These are phyloP conservation scores for Sonneratia caseolaris DNA, from an alignment of 345 rosid genomes.

Conservation along the genomic window DNA sequence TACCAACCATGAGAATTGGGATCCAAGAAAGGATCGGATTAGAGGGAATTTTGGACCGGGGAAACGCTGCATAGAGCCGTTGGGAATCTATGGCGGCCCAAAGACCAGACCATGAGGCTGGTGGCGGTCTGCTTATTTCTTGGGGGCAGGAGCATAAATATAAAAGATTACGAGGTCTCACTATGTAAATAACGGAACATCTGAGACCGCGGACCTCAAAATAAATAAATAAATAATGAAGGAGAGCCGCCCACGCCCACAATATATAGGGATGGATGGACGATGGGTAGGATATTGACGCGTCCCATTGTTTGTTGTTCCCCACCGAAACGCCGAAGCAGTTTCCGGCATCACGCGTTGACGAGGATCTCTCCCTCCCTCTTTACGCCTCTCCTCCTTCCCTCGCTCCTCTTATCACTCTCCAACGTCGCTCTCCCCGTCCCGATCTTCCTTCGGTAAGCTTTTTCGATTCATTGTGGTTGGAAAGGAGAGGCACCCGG, in stretches of 20 bases:
- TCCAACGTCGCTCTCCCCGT: neutral
- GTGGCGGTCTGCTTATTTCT: neutral
- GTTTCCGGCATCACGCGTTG: neutral
- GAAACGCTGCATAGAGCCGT: no score
- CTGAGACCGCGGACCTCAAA: no score
- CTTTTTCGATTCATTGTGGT: constrained; percentile 30
- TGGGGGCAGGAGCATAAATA: neutral
- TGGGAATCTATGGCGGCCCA: neutral
- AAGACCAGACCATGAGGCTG: neutral
- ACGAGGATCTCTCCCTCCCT: neutral
- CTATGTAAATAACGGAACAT: neutral
- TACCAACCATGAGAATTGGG: no score
- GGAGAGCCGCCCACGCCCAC: no score
- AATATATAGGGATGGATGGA: no score
- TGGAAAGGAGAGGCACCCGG: constrained; percentile 27
- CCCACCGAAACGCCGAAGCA: neutral
- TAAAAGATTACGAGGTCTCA: neutral
- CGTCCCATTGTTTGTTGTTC: no score
- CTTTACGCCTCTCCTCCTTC: neutral
- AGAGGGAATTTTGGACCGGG: no score
- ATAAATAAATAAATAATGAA: no score
- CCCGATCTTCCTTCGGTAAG: constrained; percentile 35
- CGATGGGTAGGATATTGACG: no score
- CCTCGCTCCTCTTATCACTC: neutral
- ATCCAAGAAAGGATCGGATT: no score